Base-by-base conservation (phyloP, 805 yeast genomes). In the Candida nitratophila region DNA sequence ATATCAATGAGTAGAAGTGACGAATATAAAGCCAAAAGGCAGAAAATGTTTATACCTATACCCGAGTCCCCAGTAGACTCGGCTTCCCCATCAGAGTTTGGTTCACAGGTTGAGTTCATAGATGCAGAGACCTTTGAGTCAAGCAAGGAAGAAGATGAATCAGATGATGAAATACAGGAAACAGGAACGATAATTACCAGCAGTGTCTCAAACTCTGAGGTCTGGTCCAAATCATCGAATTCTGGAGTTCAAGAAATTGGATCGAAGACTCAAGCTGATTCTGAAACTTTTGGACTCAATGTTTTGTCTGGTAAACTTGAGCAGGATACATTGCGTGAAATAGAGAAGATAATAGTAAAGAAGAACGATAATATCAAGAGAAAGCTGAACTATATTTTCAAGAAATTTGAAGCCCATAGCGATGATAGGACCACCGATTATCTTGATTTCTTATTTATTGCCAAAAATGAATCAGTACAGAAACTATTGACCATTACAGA, bases 401-500 rank as follows among this genome's bases (percentile, higher is more conserved):
- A 44, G 15, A 43, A 53, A 19, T 41, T 60, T 21, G 43, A 41
- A n/a, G 31, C 32, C 21, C 22, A 49, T 22, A 40, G 40, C 32
- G 17, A 39, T 8, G 37, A 29, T 21, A 40, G 20, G 17, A 31
- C 14, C 11, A n/a, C 30, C 12, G 21, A 26, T 17, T 44, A 37
- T 14, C 43, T 42, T 7, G 54, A 54, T 10, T n/a, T 55, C 2
- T 36, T 60, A 7, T 43, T 60, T 12, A 43, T 47, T 22, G 49
- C 54, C 1, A 36, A 46, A 26, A 50, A 51, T 22, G 57, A 53
- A 31, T 47, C 48, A 1, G 53, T 60, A 15, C 65, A 60, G 40
- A 61, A 61, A 41, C 43, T 61, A 49, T 43, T 62, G 6, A 53
- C 62, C 1, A 47, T 62, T 7, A 44, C 54, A 10, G 66, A 62